Evolutionary conservation across 371 early-diverging fungal genomes (phyloP), one percentile per base, ranked within the genome.

Genomic region (Mucor circinelloides): DNA sequence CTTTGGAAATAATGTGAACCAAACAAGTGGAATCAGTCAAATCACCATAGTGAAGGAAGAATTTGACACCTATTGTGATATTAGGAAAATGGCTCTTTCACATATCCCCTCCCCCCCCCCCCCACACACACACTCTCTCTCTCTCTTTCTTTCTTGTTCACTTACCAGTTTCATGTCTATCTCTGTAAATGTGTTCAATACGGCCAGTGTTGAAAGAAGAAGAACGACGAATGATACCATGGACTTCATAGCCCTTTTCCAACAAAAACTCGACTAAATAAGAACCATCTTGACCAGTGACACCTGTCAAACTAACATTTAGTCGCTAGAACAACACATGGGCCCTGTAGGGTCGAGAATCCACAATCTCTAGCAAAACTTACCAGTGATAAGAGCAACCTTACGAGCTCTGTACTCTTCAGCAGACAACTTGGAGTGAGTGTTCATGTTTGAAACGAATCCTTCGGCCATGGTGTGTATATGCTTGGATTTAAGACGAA

Each of bases 271-370:
- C 94, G 0, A 89, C 82, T 55, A 94, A 83, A 74, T 94, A 94
- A 58, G 89, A 88, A 57, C 94, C 94, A 78, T 93, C 94, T 78
- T 94, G 94, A 61, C 94, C 94, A 60, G 93, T 94, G 68, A 94
- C 91, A 78, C 94, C 94, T 50, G 40, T 48, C 42, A 50, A 59
- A 17, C 21, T 31, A 21, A 23, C 9, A 21, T 2, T 21, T 2
- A 48, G 21, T 48, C 5, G 48, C 23, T 48, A 1, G 4, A 23
- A 50, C 50, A 25, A 27, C 50, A 25, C 23, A 50, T 4, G n/a
- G 46, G 21, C 21, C 21, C 21, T 50, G 9, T 13, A 23, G 25
- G 19, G 21, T 21, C 48, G 10, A 36, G 38, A 13, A 36, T 27
- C 50, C 23, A 6, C 13, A 17, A 55, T 6, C 31, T 17, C 27